A percentile compares a stretch with the other conserved stretches of the same genome.
These are phyloP conservation scores for Anisodus acutangulus DNA, from an alignment of 257 asterid genomes.

Conservation along the genomic window DNA sequence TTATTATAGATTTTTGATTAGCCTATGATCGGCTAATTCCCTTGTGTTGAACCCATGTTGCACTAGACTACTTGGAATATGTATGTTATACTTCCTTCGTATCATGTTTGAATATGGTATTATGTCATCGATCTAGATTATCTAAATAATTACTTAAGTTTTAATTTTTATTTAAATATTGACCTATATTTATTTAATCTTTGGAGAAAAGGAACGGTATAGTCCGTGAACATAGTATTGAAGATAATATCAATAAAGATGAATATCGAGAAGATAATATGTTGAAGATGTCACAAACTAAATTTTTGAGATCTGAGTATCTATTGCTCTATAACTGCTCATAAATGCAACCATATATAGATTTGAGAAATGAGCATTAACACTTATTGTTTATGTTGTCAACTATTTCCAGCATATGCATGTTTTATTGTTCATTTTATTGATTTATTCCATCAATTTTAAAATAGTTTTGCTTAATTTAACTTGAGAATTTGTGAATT, in stretches of 20 bases:
- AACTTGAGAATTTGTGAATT: background rate
- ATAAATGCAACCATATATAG: too few relatives aligned
- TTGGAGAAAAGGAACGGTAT: background rate
- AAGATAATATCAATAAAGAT: background rate
- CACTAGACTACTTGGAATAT: too few relatives aligned
- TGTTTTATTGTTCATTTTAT: background rate
- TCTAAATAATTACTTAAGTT: background rate
- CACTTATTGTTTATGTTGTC: background rate
- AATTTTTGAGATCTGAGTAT: too few relatives aligned
- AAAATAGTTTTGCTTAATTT: background rate
- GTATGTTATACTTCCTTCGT: background rate
- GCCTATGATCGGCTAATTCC: too few relatives aligned
- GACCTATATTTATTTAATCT: background rate
- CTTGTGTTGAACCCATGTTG: too few relatives aligned
- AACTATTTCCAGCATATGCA: background rate
- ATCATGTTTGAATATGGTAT: background rate
- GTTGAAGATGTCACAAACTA: too few relatives aligned
- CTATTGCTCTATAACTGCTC: too few relatives aligned
- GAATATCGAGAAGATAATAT: background rate
- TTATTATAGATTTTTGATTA: too few relatives aligned
- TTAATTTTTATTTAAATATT: background rate
- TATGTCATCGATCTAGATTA: background rate
- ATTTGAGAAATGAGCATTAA: too few relatives aligned
- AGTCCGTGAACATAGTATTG: background rate
- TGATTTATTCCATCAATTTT: background rate